These are phyloP conservation scores for Lichtheimia ornata DNA, from an alignment of 371 early-diverging fungal genomes.

Conservation along the genomic window DNA sequence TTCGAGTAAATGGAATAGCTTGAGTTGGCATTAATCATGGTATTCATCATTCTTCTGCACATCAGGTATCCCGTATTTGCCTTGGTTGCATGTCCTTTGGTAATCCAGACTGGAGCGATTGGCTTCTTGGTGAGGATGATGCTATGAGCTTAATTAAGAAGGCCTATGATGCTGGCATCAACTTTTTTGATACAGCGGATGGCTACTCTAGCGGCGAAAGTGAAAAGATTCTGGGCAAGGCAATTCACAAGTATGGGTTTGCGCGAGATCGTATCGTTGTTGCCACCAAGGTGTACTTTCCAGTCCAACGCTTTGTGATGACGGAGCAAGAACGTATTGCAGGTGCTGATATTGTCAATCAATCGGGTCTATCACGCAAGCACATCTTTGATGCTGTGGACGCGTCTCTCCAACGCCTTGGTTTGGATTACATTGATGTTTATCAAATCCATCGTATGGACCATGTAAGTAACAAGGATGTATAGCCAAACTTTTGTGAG, in stretches of 20 bases:
- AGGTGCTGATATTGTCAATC: slow-evolving; percentile 20
- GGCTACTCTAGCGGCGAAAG: slow-evolving; percentile 38
- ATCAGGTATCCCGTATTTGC: slow-evolving; percentile 17
- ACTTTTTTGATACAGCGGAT: slow-evolving; percentile 36
- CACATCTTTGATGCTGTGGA: slow-evolving; percentile 57
- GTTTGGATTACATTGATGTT: slow-evolving; percentile 63
- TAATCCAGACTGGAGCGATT: slow-evolving; percentile 25
- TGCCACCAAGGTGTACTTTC: slow-evolving; percentile 30
- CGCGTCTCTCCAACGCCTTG: slow-evolving; percentile 47
- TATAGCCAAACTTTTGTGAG: too few relatives aligned
- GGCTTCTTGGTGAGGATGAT: slow-evolving; percentile 46
- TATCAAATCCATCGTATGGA: slow-evolving; percentile 60
- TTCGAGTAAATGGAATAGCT: slow-evolving; percentile 2
- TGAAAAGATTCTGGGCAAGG: slow-evolving; percentile 40
- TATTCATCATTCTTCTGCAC: not conserved
- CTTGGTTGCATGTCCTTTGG: slow-evolving; percentile 52
- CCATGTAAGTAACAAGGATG: slow-evolving; percentile 10
- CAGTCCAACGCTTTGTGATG: not conserved
- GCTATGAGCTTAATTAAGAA: slow-evolving; percentile 38
- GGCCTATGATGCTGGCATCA: slow-evolving; percentile 51
- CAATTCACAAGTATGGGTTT: slow-evolving; percentile 36
- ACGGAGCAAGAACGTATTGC: not conserved
- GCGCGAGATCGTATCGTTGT: slow-evolving; percentile 40
- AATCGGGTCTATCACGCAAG: slow-evolving; percentile 49
- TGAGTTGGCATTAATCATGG: not conserved